Evolutionary conservation across 345 rosid genomes (phyloP).

Genomic region (Leavenworthia alabamica): DNA sequence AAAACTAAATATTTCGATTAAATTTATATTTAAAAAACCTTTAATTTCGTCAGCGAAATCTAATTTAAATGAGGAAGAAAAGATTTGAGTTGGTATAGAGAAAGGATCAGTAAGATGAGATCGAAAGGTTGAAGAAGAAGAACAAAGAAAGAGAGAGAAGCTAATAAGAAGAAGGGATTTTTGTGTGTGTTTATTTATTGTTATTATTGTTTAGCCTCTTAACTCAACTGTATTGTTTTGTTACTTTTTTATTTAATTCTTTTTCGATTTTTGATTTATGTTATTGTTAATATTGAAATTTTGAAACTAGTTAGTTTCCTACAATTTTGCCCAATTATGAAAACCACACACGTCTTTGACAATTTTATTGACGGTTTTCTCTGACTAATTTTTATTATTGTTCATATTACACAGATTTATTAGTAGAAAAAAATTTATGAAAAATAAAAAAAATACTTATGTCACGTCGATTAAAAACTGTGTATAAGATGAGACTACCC

Average conservation of each 20-base stretch:
- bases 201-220: not conserved
- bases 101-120: constrained; percentile 18
- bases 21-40: not conserved
- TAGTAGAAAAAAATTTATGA: no score
- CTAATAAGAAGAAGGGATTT: not conserved
- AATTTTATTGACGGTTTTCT: not conserved
- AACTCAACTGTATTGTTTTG: not conserved
- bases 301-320: not conserved
- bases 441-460: no score
- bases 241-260: not conserved
- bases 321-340: not conserved
- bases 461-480: no score
- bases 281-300: not conserved
- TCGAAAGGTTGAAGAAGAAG: constrained; percentile 11
- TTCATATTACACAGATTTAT: no score
- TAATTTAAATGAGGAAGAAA: not conserved
- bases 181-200: not conserved
- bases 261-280: not conserved
- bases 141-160: not conserved
- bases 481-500: no score
- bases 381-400: no score
- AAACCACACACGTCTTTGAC: not conserved
- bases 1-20: not conserved
- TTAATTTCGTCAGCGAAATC: not conserved
- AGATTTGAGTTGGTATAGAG: constrained; percentile 11